Conservation (phyloP, 768 basidiomycete genomes). For the Chalciporus chontae region DNA sequence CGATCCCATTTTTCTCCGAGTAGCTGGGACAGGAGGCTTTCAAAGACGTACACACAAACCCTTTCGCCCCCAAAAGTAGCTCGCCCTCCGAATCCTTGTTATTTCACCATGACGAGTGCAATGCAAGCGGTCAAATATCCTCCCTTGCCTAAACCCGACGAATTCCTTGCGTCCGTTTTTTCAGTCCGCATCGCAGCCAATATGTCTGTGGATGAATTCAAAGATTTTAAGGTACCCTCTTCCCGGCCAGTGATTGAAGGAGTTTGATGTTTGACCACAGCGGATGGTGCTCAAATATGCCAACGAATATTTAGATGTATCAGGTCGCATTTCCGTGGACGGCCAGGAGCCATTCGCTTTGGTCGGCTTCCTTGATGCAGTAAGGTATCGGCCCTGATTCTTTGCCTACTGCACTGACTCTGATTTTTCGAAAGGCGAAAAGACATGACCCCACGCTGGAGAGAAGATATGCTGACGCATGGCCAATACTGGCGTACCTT, state of each 20-base stretch:
- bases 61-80: conserved; percentile 2
- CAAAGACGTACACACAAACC: conserved; percentile 2
- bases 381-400: conserved; percentile 1
- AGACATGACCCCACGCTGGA: conserved; percentile 6
- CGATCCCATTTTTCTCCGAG: neutral
- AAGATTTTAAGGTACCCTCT: conserved; percentile 5
- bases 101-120: neutral
- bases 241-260: neutral
- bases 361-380: conserved; percentile 11
- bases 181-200: neutral
- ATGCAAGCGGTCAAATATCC: neutral
- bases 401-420: neutral
- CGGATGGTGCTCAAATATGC: neutral
- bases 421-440: conserved; percentile 9
- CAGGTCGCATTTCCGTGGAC: conserved; percentile 1
- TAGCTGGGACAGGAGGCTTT: conserved; percentile 1
- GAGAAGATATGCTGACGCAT: conserved; percentile 12
- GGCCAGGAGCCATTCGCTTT: conserved; percentile 8
- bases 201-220: conserved; percentile 1
- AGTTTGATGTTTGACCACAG: conserved; percentile 1
- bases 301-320: neutral
- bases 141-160: conserved; percentile 12
- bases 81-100: no score
- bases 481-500: conserved; percentile 16
- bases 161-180: neutral